Conservation (phyloP, 352 stramenopile species). For the Globisporangium spinosum region DNA sequence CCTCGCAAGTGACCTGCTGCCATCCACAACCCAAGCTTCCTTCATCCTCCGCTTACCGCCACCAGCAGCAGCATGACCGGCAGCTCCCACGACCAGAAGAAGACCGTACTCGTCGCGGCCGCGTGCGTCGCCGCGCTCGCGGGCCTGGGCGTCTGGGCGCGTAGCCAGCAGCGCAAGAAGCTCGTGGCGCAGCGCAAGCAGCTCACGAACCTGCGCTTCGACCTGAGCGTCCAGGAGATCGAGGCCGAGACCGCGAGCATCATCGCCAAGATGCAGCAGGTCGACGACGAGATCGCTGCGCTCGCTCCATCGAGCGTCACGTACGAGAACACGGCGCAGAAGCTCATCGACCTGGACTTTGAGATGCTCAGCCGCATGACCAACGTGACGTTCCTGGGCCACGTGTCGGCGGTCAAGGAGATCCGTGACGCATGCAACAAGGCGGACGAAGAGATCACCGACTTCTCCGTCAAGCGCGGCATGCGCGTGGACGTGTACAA, state of each 20-base stretch:
- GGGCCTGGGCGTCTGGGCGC: constrained; percentile 47
- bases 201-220: constrained; percentile 67
- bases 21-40: constrained; percentile 8
- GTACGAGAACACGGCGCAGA: constrained; percentile 73
- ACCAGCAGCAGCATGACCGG: constrained; percentile 2
- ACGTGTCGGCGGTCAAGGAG: constrained; percentile 60
- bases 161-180: constrained; percentile 42
- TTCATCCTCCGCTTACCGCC: neutral
- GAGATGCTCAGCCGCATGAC: constrained; percentile 82
- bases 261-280: constrained; percentile 58
- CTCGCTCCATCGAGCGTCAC: constrained; percentile 35
- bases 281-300: constrained; percentile 67
- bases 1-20: neutral
- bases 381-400: constrained; percentile 84
- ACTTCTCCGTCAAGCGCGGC: constrained; percentile 67
- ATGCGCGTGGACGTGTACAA: constrained; percentile 88
- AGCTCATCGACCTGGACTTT: constrained; percentile 77
- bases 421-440: constrained; percentile 81
- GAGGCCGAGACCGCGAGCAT: constrained; percentile 62
- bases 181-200: constrained; percentile 40
- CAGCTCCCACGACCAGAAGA: constrained; percentile 39
- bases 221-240: constrained; percentile 72
- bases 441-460: constrained; percentile 74
- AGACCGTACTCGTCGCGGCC: constrained; percentile 54
- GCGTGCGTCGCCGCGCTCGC: constrained; percentile 42